These are phyloP conservation scores for Neurospora sp. DNA, from an alignment of 495 filamentous ascomycete species.

Conservation along the genomic window DNA sequence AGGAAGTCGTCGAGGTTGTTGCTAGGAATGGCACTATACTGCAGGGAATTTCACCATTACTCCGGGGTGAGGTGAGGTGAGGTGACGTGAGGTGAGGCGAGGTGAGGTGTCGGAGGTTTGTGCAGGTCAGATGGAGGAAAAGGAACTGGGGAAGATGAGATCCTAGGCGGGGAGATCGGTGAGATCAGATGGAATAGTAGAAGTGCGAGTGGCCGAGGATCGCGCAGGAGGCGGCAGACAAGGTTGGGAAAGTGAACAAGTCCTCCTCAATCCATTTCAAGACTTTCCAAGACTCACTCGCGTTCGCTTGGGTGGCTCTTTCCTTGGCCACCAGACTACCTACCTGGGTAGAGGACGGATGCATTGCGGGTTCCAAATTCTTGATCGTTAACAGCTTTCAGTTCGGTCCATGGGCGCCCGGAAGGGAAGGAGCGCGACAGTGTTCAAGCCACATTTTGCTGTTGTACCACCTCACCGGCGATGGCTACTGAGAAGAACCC, in stretches of 20 bases:
- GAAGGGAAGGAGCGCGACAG: neutral
- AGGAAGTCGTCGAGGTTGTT: neutral
- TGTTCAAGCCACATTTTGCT: conserved; percentile 10
- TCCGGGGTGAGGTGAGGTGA: neutral
- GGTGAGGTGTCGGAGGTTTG: neutral
- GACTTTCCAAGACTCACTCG: neutral
- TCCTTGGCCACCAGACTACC: neutral
- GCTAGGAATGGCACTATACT: neutral
- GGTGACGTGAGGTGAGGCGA: neutral
- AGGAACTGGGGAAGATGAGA: neutral
- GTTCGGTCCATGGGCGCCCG: neutral
- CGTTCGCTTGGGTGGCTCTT: neutral
- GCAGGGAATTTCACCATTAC: neutral
- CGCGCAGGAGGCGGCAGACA: neutral
- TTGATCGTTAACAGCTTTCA: neutral
- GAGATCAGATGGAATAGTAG: neutral
- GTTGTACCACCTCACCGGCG: conserved; percentile 7
- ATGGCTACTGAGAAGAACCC: neutral
- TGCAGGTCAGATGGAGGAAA: neutral
- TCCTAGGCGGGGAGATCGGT: neutral
- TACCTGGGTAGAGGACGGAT: neutral
- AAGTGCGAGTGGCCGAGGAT: neutral
- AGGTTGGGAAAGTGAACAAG: neutral
- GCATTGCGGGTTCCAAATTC: neutral
- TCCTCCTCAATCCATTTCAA: neutral